These are phyloP conservation scores for Alternaria incomplexa DNA, from an alignment of 2,329 filamentous ascomycete species.

Conservation along the genomic window DNA sequence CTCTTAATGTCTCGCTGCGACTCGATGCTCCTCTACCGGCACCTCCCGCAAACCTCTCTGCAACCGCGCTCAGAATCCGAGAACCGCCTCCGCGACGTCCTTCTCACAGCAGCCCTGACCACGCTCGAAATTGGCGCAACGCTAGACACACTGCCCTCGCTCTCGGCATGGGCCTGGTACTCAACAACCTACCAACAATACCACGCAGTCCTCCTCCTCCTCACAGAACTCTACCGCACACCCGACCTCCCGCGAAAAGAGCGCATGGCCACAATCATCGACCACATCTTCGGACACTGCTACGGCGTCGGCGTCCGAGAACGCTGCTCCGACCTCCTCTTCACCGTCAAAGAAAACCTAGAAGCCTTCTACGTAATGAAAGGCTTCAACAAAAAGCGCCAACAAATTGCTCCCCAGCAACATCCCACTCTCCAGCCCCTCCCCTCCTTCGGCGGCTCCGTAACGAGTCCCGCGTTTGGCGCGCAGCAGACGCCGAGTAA, in stretches of 20 bases:
- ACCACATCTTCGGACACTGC: slow-evolving; percentile 49
- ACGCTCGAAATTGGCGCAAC: slow-evolving; percentile 49
- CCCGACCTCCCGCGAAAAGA: slow-evolving; percentile 44
- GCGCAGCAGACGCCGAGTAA: slow-evolving; percentile 5
- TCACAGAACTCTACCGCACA: slow-evolving; percentile 48
- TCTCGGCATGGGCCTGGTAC: slow-evolving; percentile 47
- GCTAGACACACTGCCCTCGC: slow-evolving; percentile 45
- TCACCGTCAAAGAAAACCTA: slow-evolving; percentile 48
- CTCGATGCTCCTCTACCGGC: slow-evolving; percentile 48
- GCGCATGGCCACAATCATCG: slow-evolving; percentile 48
- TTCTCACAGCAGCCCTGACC: slow-evolving; percentile 45
- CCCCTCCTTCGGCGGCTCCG: slow-evolving; percentile 15
- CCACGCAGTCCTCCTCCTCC: slow-evolving; percentile 44
- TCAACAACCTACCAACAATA: slow-evolving; percentile 49
- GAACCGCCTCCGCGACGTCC: slow-evolving; percentile 45
- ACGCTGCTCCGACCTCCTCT: slow-evolving; percentile 43
- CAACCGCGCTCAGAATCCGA: slow-evolving; percentile 45
- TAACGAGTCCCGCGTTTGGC: slow-evolving; percentile 17
- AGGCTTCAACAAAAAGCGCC: slow-evolving; percentile 40
- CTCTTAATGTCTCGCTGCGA: slow-evolving; percentile 48
- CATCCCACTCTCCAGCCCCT: slow-evolving; percentile 38
- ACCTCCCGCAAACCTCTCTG: slow-evolving; percentile 44
- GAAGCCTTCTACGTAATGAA: slow-evolving; percentile 50
- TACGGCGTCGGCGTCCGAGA: slow-evolving; percentile 46
- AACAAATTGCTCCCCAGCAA: slow-evolving; percentile 30